Base-by-base conservation (phyloP, 176 grass and related monocot species). In the Lolium rigidum region DNA sequence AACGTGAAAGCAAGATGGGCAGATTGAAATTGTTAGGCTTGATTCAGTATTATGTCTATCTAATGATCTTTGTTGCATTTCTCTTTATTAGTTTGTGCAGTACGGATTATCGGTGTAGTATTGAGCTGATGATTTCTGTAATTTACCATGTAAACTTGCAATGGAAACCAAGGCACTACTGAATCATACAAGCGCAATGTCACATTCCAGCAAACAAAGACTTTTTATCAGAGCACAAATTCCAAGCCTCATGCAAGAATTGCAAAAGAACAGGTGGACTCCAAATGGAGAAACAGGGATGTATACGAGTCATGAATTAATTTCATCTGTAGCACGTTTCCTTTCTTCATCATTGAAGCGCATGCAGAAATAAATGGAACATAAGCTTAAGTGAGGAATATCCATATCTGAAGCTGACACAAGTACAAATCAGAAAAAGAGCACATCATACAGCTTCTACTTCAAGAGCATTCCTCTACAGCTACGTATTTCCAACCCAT, bases 391-490 rank as follows among this genome's bases (percentile, higher is more conserved):
- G 4, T 6, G 41, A 3, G 7, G 41, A 43, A 43, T 43, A 43
- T 43, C 41, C 7, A 79, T 78, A 66, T 70, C 49, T 58, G 35
- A 48, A 43, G 16, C 56, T 63, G 51, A 22, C 22, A 43, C 5
- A 79, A 59, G 75, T 68, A 67, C 50, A 68, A 8, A 70, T 13
- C 22, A 44, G 49, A 46, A 5, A 43, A 43, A 43, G 41, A 43
- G 41, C 59, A 52, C 4, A 47, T 9, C 37, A 57, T 47, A 15
- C 25, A 78, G 20, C 28, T 77, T 77, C 73, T 77, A 35, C 47
- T 72, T 84, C n/a, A 44, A 10, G 38, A 74, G 35, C 48, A 74
- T 65, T 73, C 15, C 31, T 80, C 70, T 81, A 49, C 51, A 11
- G 7, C 26, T 41, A 60, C 18, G 17, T 48, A 25, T 50, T 70